These are phyloP conservation scores for Fusarium secorum DNA, from an alignment of 2,329 filamentous ascomycete species.

Conservation along the genomic window DNA sequence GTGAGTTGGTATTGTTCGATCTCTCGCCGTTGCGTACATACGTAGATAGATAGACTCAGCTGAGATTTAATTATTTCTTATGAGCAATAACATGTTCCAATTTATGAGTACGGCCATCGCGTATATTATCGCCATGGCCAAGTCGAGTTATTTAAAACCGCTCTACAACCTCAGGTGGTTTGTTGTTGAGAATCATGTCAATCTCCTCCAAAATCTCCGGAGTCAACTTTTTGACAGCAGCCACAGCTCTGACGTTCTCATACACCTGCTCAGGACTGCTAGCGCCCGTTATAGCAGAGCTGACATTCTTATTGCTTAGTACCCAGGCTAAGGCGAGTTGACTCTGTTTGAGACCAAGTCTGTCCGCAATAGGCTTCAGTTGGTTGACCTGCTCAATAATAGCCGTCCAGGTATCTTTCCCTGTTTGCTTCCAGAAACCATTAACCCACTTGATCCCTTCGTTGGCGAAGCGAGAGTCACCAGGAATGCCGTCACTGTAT, in stretches of 20 bases:
- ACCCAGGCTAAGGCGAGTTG: slow-evolving; percentile 69
- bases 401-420: slow-evolving; percentile 61
- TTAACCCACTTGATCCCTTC: slow-evolving; percentile 64
- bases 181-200: slow-evolving; percentile 66
- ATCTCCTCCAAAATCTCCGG: slow-evolving; percentile 67
- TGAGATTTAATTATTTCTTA: not conserved
- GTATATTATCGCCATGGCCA: not conserved
- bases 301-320: slow-evolving; percentile 67
- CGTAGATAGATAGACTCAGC: not conserved
- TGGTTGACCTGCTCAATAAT: slow-evolving; percentile 67
- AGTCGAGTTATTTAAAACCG: slow-evolving; percentile 25
- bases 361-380: slow-evolving; percentile 69
- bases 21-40: not conserved
- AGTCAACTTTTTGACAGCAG: slow-evolving; percentile 63
- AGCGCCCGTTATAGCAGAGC: slow-evolving; percentile 68
- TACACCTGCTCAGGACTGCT: slow-evolving; percentile 66
- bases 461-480: slow-evolving; percentile 65
- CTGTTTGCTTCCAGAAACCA: slow-evolving; percentile 60
- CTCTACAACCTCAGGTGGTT: slow-evolving; percentile 55
- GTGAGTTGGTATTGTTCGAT: not conserved
- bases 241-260: slow-evolving; percentile 65
- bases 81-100: not conserved
- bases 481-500: slow-evolving; percentile 70
- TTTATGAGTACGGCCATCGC: not conserved
- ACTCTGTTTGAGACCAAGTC: slow-evolving; percentile 65